A percentile compares a stretch with the other conserved stretches of the same genome.
Evolutionary conservation across 108 stramenopile genomes (phyloP).

Genomic region (Cyclotella cryptica): DNA sequence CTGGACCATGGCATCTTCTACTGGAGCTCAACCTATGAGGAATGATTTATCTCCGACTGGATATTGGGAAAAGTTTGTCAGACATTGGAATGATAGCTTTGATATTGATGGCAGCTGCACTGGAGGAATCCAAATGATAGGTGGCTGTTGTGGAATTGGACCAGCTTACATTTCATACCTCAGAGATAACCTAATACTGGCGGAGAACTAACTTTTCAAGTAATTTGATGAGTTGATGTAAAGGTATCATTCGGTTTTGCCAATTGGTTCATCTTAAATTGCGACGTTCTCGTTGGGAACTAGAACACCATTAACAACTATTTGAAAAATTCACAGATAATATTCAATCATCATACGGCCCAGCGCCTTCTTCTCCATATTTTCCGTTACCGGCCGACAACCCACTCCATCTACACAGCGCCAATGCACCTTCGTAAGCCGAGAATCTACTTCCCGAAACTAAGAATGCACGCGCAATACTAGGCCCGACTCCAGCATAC

Average conservation of each 20-base stretch:
- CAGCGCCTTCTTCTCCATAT: conserved; percentile 35
- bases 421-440: conserved; percentile 88
- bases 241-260: not conserved
- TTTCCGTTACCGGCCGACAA: conserved; percentile 22
- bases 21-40: conserved; percentile 79
- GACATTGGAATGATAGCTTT: conserved; percentile 52
- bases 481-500: conserved; percentile 86
- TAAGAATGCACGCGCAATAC: conserved; percentile 86
- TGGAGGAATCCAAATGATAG: conserved; percentile 63
- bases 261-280: too few relatives aligned
- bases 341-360: conserved; percentile 37
- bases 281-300: too few relatives aligned
- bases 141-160: conserved; percentile 91
- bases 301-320: too few relatives aligned
- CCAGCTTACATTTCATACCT: conserved; percentile 67
- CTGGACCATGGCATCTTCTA: conserved; percentile 79
- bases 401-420: conserved; percentile 60
- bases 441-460: conserved; percentile 90
- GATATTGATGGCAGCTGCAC: conserved; percentile 22
- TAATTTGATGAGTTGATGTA: too few relatives aligned
- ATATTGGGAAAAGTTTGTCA: conserved; percentile 77
- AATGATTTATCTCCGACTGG: conserved; percentile 65
- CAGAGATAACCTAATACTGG: conserved; percentile 18
- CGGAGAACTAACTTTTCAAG: not conserved
- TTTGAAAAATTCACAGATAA: not conserved